Evolutionary conservation across 352 stramenopile species (phyloP).

Genomic region (Globisporangium heterothallicum): DNA sequence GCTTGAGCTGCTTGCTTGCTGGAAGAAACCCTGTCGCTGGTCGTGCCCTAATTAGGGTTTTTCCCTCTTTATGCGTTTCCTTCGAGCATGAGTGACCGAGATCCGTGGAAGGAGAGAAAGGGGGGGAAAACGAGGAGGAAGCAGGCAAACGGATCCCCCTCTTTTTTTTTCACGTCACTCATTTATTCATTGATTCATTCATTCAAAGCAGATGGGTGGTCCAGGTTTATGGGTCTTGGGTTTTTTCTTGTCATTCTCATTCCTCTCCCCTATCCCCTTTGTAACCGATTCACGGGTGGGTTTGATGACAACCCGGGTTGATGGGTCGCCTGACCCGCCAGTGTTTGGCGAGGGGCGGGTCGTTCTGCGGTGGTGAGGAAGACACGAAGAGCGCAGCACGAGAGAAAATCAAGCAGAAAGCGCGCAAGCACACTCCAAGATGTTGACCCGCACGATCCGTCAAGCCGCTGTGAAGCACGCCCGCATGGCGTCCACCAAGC

Average conservation of each 20-base stretch:
- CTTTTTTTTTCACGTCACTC: background rate
- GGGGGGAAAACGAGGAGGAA: background rate
- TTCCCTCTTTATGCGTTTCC: background rate
- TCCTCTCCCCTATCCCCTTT: background rate
- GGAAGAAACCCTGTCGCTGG: background rate
- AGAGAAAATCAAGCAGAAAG: no score
- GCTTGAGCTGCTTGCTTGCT: background rate
- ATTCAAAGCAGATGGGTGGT: background rate
- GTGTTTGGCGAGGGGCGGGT: background rate
- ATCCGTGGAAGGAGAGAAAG: background rate
- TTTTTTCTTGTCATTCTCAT: no score
- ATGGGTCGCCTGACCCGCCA: background rate
- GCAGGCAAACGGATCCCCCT: background rate
- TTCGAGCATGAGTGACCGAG: background rate
- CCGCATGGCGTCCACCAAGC: constrained; percentile 61
- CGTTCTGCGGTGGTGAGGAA: constrained; percentile 1
- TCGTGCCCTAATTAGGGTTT: constrained; percentile 8
- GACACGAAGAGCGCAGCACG: no score
- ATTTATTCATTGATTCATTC: no score
- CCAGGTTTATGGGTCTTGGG: background rate
- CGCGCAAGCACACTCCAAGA: no score
- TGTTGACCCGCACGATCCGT: constrained; percentile 56
- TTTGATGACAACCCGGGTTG: background rate
- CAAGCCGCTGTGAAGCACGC: constrained; percentile 32
- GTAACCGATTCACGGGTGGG: background rate